These are phyloP conservation scores for Aspergillus pseudoviridinutans DNA, from an alignment of 2,329 filamentous ascomycete species.

Conservation along the genomic window DNA sequence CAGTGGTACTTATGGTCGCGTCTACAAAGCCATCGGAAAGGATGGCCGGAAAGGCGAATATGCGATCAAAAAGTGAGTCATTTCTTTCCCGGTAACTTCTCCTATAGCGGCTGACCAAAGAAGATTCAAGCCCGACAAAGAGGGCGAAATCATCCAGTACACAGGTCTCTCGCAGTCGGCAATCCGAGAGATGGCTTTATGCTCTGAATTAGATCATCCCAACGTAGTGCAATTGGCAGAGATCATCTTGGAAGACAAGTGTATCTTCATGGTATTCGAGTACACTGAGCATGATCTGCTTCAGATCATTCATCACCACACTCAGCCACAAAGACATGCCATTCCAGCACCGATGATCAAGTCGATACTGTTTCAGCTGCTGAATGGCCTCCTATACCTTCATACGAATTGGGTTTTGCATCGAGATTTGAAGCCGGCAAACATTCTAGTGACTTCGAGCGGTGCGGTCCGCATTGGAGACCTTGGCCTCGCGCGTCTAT, in stretches of 20 bases:
- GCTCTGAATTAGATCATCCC: slow-evolving; percentile 80
- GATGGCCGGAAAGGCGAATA: slow-evolving; percentile 75
- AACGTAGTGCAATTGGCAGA: slow-evolving; percentile 91
- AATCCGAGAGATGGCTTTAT: slow-evolving; percentile 94
- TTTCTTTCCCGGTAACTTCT: neutral
- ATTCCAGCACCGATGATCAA: slow-evolving; percentile 87
- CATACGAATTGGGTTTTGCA: slow-evolving; percentile 97
- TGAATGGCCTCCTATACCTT: slow-evolving; percentile 91
- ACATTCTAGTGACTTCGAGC: slow-evolving; percentile 92
- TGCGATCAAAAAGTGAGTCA: slow-evolving; percentile 86
- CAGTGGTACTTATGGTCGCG: slow-evolving; percentile 93
- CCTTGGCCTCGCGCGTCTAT: slow-evolving; percentile 83
- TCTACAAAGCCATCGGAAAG: slow-evolving; percentile 87
- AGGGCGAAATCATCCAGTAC: slow-evolving; percentile 90
- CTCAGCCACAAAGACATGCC: slow-evolving; percentile 77
- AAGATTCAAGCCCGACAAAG: slow-evolving; percentile 93
- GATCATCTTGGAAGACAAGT: slow-evolving; percentile 97
- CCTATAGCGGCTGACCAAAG: slow-evolving; percentile 11
- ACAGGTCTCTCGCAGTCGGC: slow-evolving; percentile 97
- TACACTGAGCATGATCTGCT: slow-evolving; percentile 96
- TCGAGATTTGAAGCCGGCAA: slow-evolving; percentile 93
- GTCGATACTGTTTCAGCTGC: slow-evolving; percentile 90
- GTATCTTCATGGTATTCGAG: slow-evolving; percentile 99
- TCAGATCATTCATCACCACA: slow-evolving; percentile 98
- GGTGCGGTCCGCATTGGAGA: slow-evolving; percentile 95